Evolutionary conservation across 1,139 yeast genomes (phyloP).

Genomic region (Kodamaea arcana): DNA sequence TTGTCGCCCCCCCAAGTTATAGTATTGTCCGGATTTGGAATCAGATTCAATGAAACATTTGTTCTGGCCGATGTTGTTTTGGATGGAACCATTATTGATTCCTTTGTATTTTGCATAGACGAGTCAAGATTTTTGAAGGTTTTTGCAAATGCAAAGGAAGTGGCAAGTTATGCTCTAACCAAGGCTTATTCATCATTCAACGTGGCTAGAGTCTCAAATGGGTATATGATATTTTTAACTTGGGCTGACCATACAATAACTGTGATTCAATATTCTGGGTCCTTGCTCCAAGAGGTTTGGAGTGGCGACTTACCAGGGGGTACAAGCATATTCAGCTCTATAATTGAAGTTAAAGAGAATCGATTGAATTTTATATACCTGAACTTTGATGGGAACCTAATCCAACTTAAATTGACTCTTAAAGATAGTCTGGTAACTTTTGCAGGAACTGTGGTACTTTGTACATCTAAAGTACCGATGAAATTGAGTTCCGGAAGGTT

Average conservation of each 20-base stretch:
- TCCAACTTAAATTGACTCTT: constrained; percentile 4
- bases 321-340: constrained; percentile 4
- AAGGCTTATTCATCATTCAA: not conserved
- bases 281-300: not conserved
- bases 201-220: not conserved
- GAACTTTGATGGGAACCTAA: constrained; percentile 5
- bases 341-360: not conserved
- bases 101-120: not conserved
- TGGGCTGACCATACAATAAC: constrained; percentile 4
- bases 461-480: constrained; percentile 2
- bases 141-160: not conserved
- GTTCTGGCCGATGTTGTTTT: not conserved
- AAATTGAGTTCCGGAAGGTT: not conserved
- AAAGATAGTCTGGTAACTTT: not conserved
- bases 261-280: not conserved
- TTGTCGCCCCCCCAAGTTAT: not conserved
- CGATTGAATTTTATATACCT: constrained; percentile 3
- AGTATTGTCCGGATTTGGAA: not conserved
- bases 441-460: constrained; percentile 4
- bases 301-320: constrained; percentile 1
- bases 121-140: not conserved
- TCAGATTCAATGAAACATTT: not conserved
- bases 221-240: not conserved
- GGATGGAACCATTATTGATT: constrained; percentile 1
- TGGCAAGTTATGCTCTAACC: not conserved